Conservation (phyloP, 2,329 filamentous ascomycete genomes). For the Exophiala viscosa region DNA sequence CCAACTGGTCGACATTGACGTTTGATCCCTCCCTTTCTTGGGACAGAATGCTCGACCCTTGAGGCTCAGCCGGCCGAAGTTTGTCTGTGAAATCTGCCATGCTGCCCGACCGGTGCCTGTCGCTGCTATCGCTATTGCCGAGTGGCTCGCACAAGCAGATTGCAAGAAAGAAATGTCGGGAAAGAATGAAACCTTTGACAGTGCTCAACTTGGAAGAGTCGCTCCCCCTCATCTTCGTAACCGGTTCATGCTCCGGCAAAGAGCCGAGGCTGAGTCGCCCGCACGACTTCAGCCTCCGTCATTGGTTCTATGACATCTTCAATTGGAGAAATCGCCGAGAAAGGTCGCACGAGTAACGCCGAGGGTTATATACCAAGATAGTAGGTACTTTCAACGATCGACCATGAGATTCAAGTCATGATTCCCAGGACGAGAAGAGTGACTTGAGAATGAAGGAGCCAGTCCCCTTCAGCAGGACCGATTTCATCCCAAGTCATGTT, state of each 20-base stretch:
- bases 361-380: background rate
- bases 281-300: constrained; percentile 9
- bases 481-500: constrained; percentile 31
- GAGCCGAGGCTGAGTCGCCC: background rate
- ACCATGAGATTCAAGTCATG: background rate
- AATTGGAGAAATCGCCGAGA: background rate
- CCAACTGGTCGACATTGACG: constrained; percentile 44
- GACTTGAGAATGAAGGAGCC: constrained; percentile 12
- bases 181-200: background rate
- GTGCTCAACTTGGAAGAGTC: background rate
- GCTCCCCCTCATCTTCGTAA: constrained; percentile 37
- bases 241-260: constrained; percentile 32
- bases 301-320: constrained; percentile 6
- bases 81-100: constrained; percentile 48
- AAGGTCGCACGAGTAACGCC: background rate
- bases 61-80: constrained; percentile 45
- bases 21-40: constrained; percentile 45
- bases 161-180: background rate
- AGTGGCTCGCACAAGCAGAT: too few relatives aligned
- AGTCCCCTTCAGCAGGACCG: constrained; percentile 24
- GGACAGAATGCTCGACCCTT: constrained; percentile 46
- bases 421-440: background rate
- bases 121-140: too few relatives aligned
- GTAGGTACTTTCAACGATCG: background rate
- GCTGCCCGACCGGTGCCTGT: constrained; percentile 32